These are phyloP conservation scores for Priceomyces haplophilus DNA, from an alignment of 805 yeast genomes.

Conservation along the genomic window DNA sequence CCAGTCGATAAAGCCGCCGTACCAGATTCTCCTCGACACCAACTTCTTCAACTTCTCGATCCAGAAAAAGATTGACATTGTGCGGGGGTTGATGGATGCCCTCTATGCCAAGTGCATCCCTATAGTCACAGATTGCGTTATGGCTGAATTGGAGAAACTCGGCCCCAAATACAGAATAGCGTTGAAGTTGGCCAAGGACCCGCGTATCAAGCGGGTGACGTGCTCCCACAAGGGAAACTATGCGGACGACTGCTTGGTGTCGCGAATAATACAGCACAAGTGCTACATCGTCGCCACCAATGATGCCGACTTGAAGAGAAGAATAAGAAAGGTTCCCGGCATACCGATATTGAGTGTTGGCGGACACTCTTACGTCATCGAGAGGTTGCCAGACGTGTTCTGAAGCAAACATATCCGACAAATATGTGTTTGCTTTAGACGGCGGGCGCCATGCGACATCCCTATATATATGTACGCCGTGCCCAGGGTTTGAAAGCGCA, in stretches of 20 bases:
- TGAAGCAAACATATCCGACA: constrained; percentile 24
- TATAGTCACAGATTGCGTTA: constrained; percentile 92
- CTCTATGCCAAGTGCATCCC: constrained; percentile 94
- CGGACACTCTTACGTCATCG: constrained; percentile 85
- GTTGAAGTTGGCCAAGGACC: constrained; percentile 86
- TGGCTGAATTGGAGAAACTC: constrained; percentile 95
- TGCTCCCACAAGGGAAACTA: constrained; percentile 95
- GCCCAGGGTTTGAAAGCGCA: no score
- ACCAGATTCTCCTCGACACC: constrained; percentile 93
- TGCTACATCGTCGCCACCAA: constrained; percentile 97
- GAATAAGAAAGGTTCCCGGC: constrained; percentile 95
- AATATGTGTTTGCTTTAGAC: no score
- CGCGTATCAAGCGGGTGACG: constrained; percentile 79
- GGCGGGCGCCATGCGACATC: no score
- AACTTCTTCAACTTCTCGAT: constrained; percentile 95
- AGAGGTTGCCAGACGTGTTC: constrained; percentile 92
- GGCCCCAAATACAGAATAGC: constrained; percentile 96
- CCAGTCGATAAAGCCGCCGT: constrained; percentile 95
- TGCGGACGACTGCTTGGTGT: constrained; percentile 96
- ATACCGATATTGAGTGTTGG: constrained; percentile 97
- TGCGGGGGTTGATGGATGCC: constrained; percentile 97
- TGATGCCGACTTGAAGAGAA: constrained; percentile 93
- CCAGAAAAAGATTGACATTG: constrained; percentile 90
- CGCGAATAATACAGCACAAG: constrained; percentile 91
- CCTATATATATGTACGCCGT: no score